Evolutionary conservation across 257 asterid genomes (phyloP).

Genomic region (Scutellaria baicalensis): DNA sequence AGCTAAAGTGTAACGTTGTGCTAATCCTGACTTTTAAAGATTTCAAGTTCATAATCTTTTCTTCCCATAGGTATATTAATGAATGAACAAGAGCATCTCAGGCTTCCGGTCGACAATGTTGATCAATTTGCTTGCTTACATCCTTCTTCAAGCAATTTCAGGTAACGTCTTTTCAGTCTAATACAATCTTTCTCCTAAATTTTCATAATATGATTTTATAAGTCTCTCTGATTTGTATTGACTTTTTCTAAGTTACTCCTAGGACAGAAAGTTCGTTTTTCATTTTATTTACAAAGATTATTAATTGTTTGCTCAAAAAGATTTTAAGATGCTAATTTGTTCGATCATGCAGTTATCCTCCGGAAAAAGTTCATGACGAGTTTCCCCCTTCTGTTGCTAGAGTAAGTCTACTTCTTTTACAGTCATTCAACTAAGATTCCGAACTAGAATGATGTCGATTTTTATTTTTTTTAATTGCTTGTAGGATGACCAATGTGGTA

Average conservation of each 20-base stretch:
- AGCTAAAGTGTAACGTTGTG: no score
- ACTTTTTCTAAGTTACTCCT: no score
- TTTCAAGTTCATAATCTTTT: no score
- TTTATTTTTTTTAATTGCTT: neutral
- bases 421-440: no score
- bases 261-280: no score
- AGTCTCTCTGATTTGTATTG: no score
- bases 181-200: neutral
- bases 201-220: no score
- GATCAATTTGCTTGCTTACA: conserved; percentile 3
- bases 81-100: no score
- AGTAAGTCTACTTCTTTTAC: neutral
- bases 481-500: neutral
- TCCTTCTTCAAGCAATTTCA: conserved; percentile 16
- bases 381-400: neutral
- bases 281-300: no score
- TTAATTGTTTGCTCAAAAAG: no score
- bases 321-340: neutral
- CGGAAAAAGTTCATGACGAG: neutral
- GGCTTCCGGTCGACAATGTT: neutral
- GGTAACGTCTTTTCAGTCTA: conserved; percentile 8
- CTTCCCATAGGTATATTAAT: no score
- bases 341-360: neutral
- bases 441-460: neutral
- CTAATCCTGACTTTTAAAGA: no score